Base-by-base conservation (phyloP, 2,329 filamentous ascomycete genomes). In the Trichoderma sp. region DNA sequence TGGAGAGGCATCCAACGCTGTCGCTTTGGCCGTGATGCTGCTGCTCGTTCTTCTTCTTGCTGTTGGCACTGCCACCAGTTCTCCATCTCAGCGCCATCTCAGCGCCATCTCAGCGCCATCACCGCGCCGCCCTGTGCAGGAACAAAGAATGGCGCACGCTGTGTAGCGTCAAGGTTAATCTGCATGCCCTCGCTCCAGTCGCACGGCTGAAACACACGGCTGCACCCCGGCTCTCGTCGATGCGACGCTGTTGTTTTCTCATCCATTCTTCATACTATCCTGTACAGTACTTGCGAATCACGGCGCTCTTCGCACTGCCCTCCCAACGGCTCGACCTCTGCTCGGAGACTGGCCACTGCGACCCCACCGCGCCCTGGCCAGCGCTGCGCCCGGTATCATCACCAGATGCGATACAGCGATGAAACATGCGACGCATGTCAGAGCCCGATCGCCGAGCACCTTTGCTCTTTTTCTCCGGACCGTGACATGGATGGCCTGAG, bases 121-220 rank as follows among this genome's bases (percentile, higher is more conserved):
- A 30, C 51, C 55, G n/a, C 37, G 21, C 39, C 34, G n/a, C 34
- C 34, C 21, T 34, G 56, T 24, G 56, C 56, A 51, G 34, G 64
- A 66, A 59, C 64, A 66, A 66, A 66, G 64, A 66, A 66, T 34
- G 54, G 37, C 52, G 64, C 59, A 64, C 59, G 59, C 34, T 39
- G 66, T 68, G 66, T 24, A 58, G 43, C 66, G 63, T 24, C 46
- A 49, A 49, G 46, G n/a, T 49, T 49, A 49, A 66, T 49, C 52
- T 52, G 64, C 64, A 67, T 67, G 64, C 8, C 55, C 49, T 58
- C 60, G n/a, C 65, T 55, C 65, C 55, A 30, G 37, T 56, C 43
- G 32, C 39, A 69, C 55, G 68, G 68, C 68, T 69, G 68, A 69
- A 69, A 69, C 60, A 69, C 43, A 56, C 68, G 54, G 63, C 68